Conservation (phyloP, 2,329 filamentous ascomycete species). For the Penicillium verrucosum region DNA sequence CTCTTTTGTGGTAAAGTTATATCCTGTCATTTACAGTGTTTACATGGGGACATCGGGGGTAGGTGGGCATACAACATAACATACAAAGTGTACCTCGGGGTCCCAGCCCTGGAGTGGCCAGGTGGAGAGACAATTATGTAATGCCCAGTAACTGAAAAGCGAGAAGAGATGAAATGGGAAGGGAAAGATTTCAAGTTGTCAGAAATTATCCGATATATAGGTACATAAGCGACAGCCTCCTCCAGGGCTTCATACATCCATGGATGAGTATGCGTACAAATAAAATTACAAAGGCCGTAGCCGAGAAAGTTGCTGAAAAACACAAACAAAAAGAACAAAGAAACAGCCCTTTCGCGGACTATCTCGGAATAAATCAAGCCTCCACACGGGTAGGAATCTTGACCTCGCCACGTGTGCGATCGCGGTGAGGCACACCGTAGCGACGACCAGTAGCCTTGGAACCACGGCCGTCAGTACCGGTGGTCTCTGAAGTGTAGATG, state of each 20-base stretch:
- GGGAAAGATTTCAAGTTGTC: neutral
- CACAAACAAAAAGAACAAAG: neutral
- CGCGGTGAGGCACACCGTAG: slow-evolving; percentile 61
- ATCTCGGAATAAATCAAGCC: slow-evolving; percentile 30
- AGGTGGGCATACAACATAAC: neutral
- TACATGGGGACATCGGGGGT: neutral
- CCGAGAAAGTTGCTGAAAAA: slow-evolving; percentile 9
- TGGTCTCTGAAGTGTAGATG: slow-evolving; percentile 53
- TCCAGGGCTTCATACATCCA: slow-evolving; percentile 10
- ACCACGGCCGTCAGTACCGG: slow-evolving; percentile 54
- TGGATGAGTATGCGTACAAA: slow-evolving; percentile 23
- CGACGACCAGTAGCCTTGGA: slow-evolving; percentile 54
- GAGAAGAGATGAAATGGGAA: neutral
- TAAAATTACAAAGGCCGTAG: slow-evolving; percentile 16
- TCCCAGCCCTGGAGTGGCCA: too few species aligned
- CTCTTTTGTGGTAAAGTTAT: too few species aligned
- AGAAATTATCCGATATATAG: slow-evolving; percentile 16
- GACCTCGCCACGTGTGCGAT: slow-evolving; percentile 60
- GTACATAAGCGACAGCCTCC: slow-evolving; percentile 19
- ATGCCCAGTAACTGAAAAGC: neutral
- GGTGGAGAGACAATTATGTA: neutral
- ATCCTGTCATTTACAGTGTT: neutral
- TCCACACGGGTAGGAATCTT: slow-evolving; percentile 63
- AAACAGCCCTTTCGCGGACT: neutral
- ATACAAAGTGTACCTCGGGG: neutral